phyloP scores from a whole-genome alignment of 1,284 basidiomycete species.

The Blastosporella zonata region DNA sequence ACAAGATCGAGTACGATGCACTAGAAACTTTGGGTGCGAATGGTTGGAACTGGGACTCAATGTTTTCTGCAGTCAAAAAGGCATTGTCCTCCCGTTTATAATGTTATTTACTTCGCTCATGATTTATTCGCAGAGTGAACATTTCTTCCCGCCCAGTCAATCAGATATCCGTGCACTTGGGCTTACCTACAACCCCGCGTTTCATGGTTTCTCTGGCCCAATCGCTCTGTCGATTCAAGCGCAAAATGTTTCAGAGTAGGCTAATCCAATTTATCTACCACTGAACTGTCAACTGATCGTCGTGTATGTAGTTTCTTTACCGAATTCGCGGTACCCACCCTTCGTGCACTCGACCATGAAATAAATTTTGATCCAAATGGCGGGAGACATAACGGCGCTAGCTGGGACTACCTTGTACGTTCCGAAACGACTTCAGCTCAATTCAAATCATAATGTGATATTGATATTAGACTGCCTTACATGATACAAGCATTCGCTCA shows the following conservation, averaged over 20 bases:
- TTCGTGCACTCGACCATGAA: constrained; percentile 9
- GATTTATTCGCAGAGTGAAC: constrained; percentile 11
- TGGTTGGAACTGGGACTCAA: constrained; percentile 16
- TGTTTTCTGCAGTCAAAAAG: constrained; percentile 16
- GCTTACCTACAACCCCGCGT: constrained; percentile 10
- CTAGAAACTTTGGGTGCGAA: constrained; percentile 13
- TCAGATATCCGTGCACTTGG: constrained; percentile 2
- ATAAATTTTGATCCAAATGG: constrained; percentile 16
- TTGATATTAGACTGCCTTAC: constrained; percentile 14
- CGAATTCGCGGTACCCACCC: constrained; percentile 14
- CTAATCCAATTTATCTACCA: too few species aligned
- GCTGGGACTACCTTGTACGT: constrained; percentile 16
- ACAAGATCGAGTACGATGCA: constrained; percentile 15
- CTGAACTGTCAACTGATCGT: not conserved
- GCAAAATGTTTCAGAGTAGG: constrained; percentile 12
- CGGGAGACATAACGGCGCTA: constrained; percentile 13
- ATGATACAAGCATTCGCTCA: constrained; percentile 13
- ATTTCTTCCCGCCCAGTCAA: constrained; percentile 13
- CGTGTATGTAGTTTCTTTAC: constrained; percentile 6
- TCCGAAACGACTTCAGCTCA: not conserved
- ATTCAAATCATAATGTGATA: not conserved
- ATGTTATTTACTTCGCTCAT: not conserved
- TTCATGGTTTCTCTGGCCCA: constrained; percentile 13
- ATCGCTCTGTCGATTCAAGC: constrained; percentile 15
- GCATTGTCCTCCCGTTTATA: not conserved